Evolutionary conservation across 306 rosid species (phyloP), one percentile per base, ranked within the genome.

Genomic region (Arachis stenosperma): DNA sequence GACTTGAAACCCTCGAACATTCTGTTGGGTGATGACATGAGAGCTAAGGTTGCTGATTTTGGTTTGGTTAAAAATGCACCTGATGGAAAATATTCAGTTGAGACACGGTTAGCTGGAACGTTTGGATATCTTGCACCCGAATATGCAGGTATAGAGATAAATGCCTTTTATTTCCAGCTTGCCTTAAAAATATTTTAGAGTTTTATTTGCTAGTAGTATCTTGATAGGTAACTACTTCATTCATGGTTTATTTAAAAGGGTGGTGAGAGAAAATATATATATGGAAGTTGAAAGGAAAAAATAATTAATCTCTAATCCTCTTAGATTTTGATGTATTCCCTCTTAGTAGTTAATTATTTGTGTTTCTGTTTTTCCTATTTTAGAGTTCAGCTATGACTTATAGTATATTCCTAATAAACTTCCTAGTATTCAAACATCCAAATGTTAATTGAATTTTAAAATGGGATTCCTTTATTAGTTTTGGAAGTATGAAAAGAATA

Each of bases 121-220:
- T 91, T 91, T 12, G 97, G 97, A 30, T 91, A 91, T 84, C 86
- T 91, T 36, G 97, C 97, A 46, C 97, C 97, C 70, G 97, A 91
- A 78, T 91, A 91, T 78, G 97, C 97, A 59, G 95, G 97, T 91
- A 85, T 52, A 68, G 78, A 61, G 3, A 33, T 33, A 33, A 73
- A 8, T 57, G 42, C 53, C 48, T 70, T 54, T 37, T 15, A 36
- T 12, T 64, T 71, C 46, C 52, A 33, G 22, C 33, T 57, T 43
- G 11, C 22, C 46, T 56, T 64, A 17, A 5, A 3, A 8, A 9
- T 48, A 37, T 70, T 22, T 1, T n/a, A 10, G 11, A 10, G 43
- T 10, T 78, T 78, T 77, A 9, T 8, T 53, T 62, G 9, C 37
- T n/a, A 36, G 54, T 44, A 58, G 67, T 67, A 57, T 36, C 53